Evolutionary conservation across 768 basidiomycete species (phyloP).

Genomic region (Russula earlei): DNA sequence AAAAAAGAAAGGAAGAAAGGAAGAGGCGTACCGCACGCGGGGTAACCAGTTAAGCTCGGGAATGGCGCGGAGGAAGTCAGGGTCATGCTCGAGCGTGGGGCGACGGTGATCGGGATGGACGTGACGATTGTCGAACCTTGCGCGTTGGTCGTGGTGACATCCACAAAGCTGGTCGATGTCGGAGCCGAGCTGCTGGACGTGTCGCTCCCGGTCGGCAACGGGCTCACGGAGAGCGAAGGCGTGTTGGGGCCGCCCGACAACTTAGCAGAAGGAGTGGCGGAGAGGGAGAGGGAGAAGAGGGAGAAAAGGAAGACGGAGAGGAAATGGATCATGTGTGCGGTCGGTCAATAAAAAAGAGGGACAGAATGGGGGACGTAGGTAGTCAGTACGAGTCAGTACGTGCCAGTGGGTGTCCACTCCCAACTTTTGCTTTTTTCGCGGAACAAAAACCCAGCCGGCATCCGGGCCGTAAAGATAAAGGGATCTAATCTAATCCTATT

Average conservation of each 20-base stretch:
- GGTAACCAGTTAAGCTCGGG: constrained; percentile 9
- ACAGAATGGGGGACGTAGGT: not conserved
- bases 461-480: no score
- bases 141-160: constrained; percentile 15
- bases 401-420: no score
- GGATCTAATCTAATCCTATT: no score
- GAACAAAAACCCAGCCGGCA: no score
- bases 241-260: not conserved
- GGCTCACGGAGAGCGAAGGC: no score
- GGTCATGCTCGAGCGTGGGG: not conserved
- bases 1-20: no score
- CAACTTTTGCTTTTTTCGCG: no score
- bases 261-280: not conserved
- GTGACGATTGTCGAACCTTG: constrained; percentile 14
- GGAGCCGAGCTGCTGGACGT: not conserved
- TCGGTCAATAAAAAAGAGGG: no score
- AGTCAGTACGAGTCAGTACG: no score
- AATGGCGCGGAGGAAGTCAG: constrained; percentile 7
- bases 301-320: not conserved
- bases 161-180: not conserved
- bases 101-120: constrained; percentile 17
- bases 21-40: constrained; percentile 17
- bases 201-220: not conserved
- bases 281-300: not conserved
- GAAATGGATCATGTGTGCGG: not conserved